These are phyloP conservation scores for Lathyrus tuberosus DNA, from an alignment of 306 rosid genomes.

Conservation along the genomic window DNA sequence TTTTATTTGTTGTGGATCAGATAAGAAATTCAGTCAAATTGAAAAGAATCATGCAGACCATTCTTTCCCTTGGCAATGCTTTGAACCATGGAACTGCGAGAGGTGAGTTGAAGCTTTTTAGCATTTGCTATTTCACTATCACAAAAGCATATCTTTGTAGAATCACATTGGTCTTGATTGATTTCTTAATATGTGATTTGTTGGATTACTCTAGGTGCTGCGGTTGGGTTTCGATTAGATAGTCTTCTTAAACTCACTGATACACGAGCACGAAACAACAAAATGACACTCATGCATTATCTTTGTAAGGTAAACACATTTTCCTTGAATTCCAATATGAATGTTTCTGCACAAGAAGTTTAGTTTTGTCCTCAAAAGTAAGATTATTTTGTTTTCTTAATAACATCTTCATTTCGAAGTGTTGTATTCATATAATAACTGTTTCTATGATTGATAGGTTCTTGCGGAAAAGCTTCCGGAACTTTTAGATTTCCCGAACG, in stretches of 20 bases:
- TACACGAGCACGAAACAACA: constrained; percentile 85
- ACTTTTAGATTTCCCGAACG: constrained; percentile 82
- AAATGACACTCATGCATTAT: constrained; percentile 99
- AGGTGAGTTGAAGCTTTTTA: constrained; percentile 60
- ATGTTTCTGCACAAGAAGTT: constrained; percentile 1
- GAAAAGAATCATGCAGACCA: constrained; percentile 99
- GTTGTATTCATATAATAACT: constrained; percentile 21
- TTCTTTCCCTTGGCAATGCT: constrained; percentile 97
- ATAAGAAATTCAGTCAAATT: constrained; percentile 86
- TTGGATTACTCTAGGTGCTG: constrained; percentile 67
- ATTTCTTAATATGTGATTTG: constrained; percentile 33
- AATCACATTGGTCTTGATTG: constrained; percentile 21
- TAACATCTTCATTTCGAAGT: no score
- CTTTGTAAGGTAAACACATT: constrained; percentile 88
- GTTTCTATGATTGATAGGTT: constrained; percentile 61
- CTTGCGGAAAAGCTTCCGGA: constrained; percentile 90
- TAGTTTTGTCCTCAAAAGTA: constrained; percentile 11
- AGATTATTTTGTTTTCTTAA: no score
- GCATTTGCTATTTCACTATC: constrained; percentile 18
- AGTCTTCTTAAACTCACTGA: constrained; percentile 96
- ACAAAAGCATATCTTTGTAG: constrained; percentile 4
- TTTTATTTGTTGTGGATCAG: constrained; percentile 53
- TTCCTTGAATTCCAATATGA: constrained; percentile 18
- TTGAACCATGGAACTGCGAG: constrained; percentile 99
- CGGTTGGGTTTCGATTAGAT: constrained; percentile 96